A percentile compares a stretch with the other conserved stretches of the same genome.
Evolutionary conservation across 306 rosid genomes (phyloP).

Genomic region (Mimosa pudica): DNA sequence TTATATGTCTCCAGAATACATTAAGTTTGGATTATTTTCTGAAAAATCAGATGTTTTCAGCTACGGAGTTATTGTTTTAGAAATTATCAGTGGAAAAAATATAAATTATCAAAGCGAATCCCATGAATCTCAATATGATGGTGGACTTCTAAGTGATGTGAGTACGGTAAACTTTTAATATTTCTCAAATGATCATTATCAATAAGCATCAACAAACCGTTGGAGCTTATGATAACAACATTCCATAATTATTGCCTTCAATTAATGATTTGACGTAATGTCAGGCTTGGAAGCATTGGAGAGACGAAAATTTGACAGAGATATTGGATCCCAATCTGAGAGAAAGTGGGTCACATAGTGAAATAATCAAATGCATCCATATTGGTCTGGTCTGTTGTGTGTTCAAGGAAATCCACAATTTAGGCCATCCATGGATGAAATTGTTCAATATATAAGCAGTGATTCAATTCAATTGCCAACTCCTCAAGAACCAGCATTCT

Average conservation of each 20-base stretch:
- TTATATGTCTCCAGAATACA: background rate
- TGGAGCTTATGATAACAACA: too few species aligned
- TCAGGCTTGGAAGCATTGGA: background rate
- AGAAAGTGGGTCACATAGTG: background rate
- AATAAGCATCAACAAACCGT: too few species aligned
- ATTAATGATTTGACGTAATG: background rate
- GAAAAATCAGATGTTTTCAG: background rate
- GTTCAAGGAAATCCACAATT: background rate
- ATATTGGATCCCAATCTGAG: background rate
- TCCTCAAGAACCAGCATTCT: background rate
- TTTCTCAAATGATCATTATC: too few species aligned
- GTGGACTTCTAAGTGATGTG: background rate
- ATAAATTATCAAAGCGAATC: background rate
- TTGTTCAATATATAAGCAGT: background rate
- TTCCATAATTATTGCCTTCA: background rate
- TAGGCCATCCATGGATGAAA: background rate
- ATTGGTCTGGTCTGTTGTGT: background rate
- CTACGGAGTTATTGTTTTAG: background rate
- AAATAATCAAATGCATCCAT: background rate
- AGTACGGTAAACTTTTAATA: background rate
- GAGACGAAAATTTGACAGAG: background rate
- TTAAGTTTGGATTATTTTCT: background rate
- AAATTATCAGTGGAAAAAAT: background rate
- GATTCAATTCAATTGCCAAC: background rate
- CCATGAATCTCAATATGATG: background rate